Evolutionary conservation across 1,139 yeast genomes (phyloP).

Genomic region (Pichia cactophila): DNA sequence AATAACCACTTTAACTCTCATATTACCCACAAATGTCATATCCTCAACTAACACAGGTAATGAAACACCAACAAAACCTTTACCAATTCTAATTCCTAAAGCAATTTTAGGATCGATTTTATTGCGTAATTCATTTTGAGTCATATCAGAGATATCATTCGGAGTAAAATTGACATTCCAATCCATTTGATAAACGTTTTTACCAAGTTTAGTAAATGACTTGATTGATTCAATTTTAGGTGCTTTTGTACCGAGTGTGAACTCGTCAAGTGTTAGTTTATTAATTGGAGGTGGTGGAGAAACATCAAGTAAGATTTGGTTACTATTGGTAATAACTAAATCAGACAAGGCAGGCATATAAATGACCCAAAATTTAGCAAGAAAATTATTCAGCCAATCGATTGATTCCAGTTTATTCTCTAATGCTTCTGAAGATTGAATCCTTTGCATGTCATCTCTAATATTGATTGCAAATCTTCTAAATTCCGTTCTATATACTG

Average conservation of each 20-base stretch:
- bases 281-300: conserved; percentile 82
- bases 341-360: conserved; percentile 83
- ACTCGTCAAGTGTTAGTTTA: conserved; percentile 61
- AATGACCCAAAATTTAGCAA: conserved; percentile 77
- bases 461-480: conserved; percentile 66
- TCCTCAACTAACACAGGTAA: conserved; percentile 71
- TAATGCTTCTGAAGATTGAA: conserved; percentile 49
- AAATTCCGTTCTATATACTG: conserved; percentile 63
- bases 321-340: conserved; percentile 60
- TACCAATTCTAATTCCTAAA: conserved; percentile 70
- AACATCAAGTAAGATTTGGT: conserved; percentile 56
- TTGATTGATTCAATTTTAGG: conserved; percentile 66
- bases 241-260: conserved; percentile 72
- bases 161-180: conserved; percentile 80
- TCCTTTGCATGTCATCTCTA: conserved; percentile 66
- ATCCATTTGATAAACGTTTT: conserved; percentile 67
- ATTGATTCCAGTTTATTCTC: conserved; percentile 62
- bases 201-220: conserved; percentile 62
- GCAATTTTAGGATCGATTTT: conserved; percentile 75
- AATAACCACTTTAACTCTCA: conserved; percentile 59
- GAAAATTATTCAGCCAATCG: conserved; percentile 71
- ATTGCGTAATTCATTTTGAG: conserved; percentile 60
- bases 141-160: conserved; percentile 75
- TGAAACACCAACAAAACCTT: conserved; percentile 67
- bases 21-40: conserved; percentile 65